Percentiles rank a stretch among this genome's conserved stretches.
phyloP scores from a whole-genome alignment of 768 basidiomycete genomes.

The Leccinum barrowsii region DNA sequence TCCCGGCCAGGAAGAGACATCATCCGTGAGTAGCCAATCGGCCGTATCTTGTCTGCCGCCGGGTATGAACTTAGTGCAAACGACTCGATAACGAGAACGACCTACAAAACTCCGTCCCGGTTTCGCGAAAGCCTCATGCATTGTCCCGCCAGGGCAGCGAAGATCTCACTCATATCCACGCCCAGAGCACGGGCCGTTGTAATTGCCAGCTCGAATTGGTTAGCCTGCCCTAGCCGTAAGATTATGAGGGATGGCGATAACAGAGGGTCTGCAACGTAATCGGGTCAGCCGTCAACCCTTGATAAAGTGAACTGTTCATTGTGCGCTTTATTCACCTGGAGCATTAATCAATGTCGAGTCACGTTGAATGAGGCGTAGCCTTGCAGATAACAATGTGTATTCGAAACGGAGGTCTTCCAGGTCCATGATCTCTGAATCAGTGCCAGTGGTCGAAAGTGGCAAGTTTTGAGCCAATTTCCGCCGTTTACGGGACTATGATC shows the following conservation, averaged over 20 bases:
- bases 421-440: conserved; percentile 72
- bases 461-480: conserved; percentile 70
- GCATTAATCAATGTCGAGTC: conserved; percentile 61
- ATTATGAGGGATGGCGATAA: conserved; percentile 65
- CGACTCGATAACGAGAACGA: conserved; percentile 4
- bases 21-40: conserved; percentile 82
- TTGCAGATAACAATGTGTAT: conserved; percentile 71
- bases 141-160: conserved; percentile 70
- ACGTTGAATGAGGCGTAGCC: conserved; percentile 66
- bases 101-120: conserved; percentile 58
- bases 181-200: conserved; percentile 68
- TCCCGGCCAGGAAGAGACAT: conserved; percentile 81
- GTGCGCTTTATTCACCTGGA: conserved; percentile 49
- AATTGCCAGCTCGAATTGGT: conserved; percentile 78
- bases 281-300: conserved; percentile 12
- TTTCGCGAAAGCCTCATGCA: conserved; percentile 74
- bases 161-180: conserved; percentile 86
- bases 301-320: conserved; percentile 9
- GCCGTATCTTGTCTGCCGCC: conserved; percentile 59
- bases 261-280: conserved; percentile 44
- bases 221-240: conserved; percentile 71
- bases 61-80: conserved; percentile 4
- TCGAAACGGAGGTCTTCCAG: conserved; percentile 78
- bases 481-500: conserved; percentile 59
- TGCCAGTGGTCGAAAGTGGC: conserved; percentile 67